These are phyloP conservation scores for Hanseniaspora meyeri DNA, from an alignment of 805 yeast species.

Conservation along the genomic window DNA sequence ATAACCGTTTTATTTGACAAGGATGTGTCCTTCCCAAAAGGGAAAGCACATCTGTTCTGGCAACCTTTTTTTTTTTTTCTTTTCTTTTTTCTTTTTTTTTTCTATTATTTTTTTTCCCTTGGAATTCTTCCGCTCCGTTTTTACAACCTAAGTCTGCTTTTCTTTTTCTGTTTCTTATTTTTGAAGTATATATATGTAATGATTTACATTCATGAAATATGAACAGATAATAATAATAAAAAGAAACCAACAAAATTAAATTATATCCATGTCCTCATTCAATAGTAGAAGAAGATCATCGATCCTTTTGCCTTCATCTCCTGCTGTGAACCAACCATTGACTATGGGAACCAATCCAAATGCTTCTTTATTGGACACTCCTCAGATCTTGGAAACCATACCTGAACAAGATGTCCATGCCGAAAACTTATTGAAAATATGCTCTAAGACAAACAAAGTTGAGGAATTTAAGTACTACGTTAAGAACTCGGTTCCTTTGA, in stretches of 20 bases:
- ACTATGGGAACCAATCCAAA: background rate
- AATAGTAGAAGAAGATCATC: slow-evolving; percentile 13
- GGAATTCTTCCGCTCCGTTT: too few species aligned
- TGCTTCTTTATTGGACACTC: background rate
- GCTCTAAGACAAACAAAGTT: background rate
- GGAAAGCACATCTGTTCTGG: too few species aligned
- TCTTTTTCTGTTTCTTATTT: too few species aligned
- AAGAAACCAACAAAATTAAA: background rate
- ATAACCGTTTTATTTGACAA: too few species aligned
- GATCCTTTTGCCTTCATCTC: background rate
- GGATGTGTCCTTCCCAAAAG: too few species aligned
- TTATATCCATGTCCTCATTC: slow-evolving; percentile 4
- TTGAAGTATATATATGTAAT: too few species aligned
- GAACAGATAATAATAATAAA: background rate
- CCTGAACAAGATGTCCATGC: slow-evolving; percentile 4
- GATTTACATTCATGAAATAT: too few species aligned
- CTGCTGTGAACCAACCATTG: background rate
- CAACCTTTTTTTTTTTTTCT: too few species aligned
- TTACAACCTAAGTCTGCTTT: too few species aligned
- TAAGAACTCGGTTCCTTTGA: slow-evolving; percentile 32
- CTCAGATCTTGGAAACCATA: background rate
- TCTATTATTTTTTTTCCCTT: too few species aligned
- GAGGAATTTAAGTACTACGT: slow-evolving; percentile 7
- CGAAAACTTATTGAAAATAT: background rate
- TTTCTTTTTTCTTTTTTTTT: too few species aligned